Evolutionary conservation across 2,329 filamentous ascomycete genomes (phyloP), one percentile per base, ranked within the genome.

Genomic region (Orbilia oligospora): DNA sequence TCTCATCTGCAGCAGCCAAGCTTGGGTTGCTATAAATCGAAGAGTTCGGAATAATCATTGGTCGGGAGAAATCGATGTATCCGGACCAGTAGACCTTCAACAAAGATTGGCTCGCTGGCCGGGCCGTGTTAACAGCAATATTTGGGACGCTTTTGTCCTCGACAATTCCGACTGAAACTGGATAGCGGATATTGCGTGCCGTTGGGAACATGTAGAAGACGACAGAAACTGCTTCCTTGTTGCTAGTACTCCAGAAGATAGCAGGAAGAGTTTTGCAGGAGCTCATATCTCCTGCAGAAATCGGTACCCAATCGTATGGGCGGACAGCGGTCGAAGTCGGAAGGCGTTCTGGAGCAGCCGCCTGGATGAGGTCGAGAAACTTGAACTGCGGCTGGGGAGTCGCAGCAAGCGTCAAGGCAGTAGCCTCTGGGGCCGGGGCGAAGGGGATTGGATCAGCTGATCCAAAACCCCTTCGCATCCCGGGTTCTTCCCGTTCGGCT

Each of bases 301-400:
- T 46, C 4, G 72, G 72, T 10, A 66, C 69, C 65, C 65, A 76
- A 22, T 76, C 72, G 27, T 70, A 76, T 27, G 72, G 72, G 8
- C 66, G 44, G 1, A 22, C 20, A 5, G 51, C 5, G 5, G 64
- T 41, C n/a, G 48, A 70, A 10, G 36, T 18, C 9, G 49, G 49
- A 20, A 76, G 66, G 14, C 36, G 30, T 20, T 58, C 51, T 2
- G 63, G 65, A 14, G 65, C 46, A 1, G 27, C 20, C 3, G 64
- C 72, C 8, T 14, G 70, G 20, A 76, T 48, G n/a, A 76, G 38
- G 33, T 71, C 58, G 0, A 76, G 58, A 33, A 76, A 76, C 6
- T 22, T 24, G 55, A 56, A 65, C 3, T n/a, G 27, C n/a, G 66
- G 72, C n/a, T 51, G 46, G n/a, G 72, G 56, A 16, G 41, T 64